phyloP scores from a whole-genome alignment of 208 protist genomes.

The Crithidia acanthocephali region DNA sequence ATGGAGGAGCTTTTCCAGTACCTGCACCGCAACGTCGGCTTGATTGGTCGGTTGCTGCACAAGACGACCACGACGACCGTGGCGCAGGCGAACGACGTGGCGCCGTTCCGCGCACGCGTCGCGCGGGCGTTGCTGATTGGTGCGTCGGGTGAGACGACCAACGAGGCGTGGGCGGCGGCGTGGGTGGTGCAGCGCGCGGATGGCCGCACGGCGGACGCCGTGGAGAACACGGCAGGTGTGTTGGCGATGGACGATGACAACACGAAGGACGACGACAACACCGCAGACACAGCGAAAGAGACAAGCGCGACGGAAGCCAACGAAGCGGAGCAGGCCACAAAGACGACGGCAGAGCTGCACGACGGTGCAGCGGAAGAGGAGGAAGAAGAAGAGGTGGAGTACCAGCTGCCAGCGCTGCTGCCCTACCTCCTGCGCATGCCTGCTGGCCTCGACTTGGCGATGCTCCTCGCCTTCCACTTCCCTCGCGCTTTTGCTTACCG shows the following conservation, averaged over 20 bases:
- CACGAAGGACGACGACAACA: too few relatives aligned
- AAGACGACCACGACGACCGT: conserved; percentile 40
- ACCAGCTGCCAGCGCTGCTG: conserved; percentile 63
- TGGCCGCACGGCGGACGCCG: conserved; percentile 16
- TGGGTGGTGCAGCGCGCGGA: conserved; percentile 29
- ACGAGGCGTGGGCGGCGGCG: conserved; percentile 14
- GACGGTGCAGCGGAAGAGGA: conserved; percentile 1
- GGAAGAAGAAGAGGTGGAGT: conserved; percentile 28
- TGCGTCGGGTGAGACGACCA: neutral
- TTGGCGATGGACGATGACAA: too few relatives aligned
- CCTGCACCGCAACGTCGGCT: conserved; percentile 40
- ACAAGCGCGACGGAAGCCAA: too few relatives aligned
- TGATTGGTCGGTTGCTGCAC: conserved; percentile 46
- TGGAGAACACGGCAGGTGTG: too few relatives aligned
- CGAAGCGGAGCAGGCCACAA: too few relatives aligned
- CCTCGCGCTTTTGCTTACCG: conserved; percentile 54
- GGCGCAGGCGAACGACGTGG: conserved; percentile 33
- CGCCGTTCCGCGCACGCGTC: conserved; percentile 24
- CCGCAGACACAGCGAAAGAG: too few relatives aligned
- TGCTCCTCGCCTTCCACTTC: conserved; percentile 45
- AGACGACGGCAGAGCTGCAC: too few relatives aligned
- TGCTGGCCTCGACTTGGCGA: conserved; percentile 40
- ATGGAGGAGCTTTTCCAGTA: conserved; percentile 58
- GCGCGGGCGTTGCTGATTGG: conserved; percentile 34
- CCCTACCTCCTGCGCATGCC: conserved; percentile 64